Conservation (phyloP, 768 basidiomycete species). For the Kwoniella newhampshirensis region DNA sequence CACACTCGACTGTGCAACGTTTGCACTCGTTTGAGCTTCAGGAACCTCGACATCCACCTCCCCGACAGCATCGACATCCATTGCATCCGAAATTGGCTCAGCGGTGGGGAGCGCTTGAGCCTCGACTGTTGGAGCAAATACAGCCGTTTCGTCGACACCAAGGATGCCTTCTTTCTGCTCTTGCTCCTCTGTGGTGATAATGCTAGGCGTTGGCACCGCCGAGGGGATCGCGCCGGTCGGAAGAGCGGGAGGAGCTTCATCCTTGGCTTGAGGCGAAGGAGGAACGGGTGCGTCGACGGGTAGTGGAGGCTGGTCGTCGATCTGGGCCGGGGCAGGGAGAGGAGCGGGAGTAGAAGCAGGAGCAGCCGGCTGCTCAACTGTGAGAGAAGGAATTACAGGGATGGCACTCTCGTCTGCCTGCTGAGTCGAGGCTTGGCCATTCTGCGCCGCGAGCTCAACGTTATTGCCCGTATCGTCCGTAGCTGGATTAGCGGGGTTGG, state of each 20-base stretch:
- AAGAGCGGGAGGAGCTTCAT: constrained; percentile 35
- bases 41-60: constrained; percentile 11
- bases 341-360: neutral
- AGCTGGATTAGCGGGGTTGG: constrained; percentile 33
- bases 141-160: constrained; percentile 29
- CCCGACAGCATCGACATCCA: constrained; percentile 35
- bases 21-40: neutral
- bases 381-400: neutral
- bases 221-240: constrained; percentile 34
- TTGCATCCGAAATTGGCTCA: constrained; percentile 41
- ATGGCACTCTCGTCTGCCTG: neutral
- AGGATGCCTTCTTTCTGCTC: constrained; percentile 7
- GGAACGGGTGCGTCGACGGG: constrained; percentile 45
- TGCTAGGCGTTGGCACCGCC: constrained; percentile 36
- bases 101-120: constrained; percentile 47
- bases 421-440: neutral
- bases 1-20: constrained; percentile 10
- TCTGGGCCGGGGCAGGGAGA: neutral
- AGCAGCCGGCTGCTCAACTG: constrained; percentile 2
- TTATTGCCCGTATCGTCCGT: constrained; percentile 31
- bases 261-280: constrained; percentile 32
- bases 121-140: constrained; percentile 36
- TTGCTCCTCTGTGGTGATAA: constrained; percentile 33
- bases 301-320: constrained; percentile 22
- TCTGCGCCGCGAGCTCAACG: neutral